These are phyloP conservation scores for Striga asiatica DNA, from an alignment of 257 asterid genomes.

Conservation along the genomic window DNA sequence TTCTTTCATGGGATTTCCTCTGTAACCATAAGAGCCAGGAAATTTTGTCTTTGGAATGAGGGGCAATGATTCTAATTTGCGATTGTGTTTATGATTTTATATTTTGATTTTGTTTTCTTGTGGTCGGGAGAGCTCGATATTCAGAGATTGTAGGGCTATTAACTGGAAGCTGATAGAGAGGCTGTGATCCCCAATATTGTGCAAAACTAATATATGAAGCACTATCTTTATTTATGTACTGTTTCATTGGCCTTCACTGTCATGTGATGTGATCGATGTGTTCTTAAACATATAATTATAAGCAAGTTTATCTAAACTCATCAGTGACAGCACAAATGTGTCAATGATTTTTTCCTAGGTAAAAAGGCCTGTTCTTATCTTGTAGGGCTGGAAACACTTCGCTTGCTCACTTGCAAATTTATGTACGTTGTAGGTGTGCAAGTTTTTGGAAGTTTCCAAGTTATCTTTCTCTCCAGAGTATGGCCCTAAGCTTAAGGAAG, in stretches of 20 bases:
- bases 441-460: slow-evolving; percentile 79
- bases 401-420: slow-evolving; percentile 7
- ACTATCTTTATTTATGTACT: slow-evolving; percentile 7
- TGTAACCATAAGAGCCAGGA: neutral
- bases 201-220: neutral
- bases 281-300: slow-evolving; percentile 1
- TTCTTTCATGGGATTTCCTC: slow-evolving; percentile 1
- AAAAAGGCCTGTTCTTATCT: slow-evolving; percentile 1
- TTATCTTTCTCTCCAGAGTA: slow-evolving; percentile 87
- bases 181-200: neutral
- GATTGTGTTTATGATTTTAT: neutral
- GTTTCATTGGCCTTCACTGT: slow-evolving; percentile 6
- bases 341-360: neutral
- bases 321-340: neutral
- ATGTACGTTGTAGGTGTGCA: slow-evolving; percentile 58
- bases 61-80: neutral
- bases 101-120: neutral
- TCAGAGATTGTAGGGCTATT: neutral
- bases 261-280: slow-evolving; percentile 4
- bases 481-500: slow-evolving; percentile 94
- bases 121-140: neutral
- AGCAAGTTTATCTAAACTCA: neutral
- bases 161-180: slow-evolving; percentile 2
- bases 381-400: slow-evolving; percentile 5
- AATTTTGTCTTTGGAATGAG: slow-evolving; percentile 3